These are phyloP conservation scores for Graphilbum sp. DNA, from an alignment of 2,329 filamentous ascomycete species.

Conservation along the genomic window DNA sequence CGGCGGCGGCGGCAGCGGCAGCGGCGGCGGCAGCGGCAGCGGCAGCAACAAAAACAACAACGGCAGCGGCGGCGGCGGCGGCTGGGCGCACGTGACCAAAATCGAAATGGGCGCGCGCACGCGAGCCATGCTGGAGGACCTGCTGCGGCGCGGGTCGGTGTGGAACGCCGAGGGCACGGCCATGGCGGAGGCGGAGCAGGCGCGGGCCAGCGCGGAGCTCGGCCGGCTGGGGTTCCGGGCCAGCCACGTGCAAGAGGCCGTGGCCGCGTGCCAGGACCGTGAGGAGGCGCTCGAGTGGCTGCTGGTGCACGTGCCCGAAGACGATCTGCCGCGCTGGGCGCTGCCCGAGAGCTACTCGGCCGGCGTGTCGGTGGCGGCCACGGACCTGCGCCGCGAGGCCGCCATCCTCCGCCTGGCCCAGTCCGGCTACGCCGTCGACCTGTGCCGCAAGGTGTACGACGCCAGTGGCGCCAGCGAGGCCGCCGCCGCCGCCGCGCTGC, in stretches of 20 bases:
- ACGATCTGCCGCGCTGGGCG: constrained; percentile 86
- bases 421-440: constrained; percentile 70
- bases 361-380: constrained; percentile 71
- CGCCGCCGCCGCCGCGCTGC: constrained; percentile 62
- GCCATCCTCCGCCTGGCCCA: constrained; percentile 68
- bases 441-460: constrained; percentile 66
- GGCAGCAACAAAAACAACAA: constrained; percentile 10
- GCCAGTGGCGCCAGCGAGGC: constrained; percentile 55
- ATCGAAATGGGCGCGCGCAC: constrained; percentile 84
- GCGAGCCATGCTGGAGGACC: constrained; percentile 58
- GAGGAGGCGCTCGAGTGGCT: constrained; percentile 95
- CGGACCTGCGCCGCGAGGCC: constrained; percentile 64
- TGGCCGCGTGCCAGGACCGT: constrained; percentile 71
- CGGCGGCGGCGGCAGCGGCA: constrained; percentile 40
- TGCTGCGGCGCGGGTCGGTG: constrained; percentile 60
- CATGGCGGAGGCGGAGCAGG: constrained; percentile 41
- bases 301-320: constrained; percentile 89
- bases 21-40: constrained; percentile 15
- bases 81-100: constrained; percentile 74
- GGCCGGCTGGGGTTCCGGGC: constrained; percentile 68
- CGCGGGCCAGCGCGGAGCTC: constrained; percentile 54
- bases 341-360: constrained; percentile 84
- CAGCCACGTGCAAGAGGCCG: constrained; percentile 79
- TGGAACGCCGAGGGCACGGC: constrained; percentile 74
- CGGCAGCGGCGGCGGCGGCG: constrained; percentile 38